Evolutionary conservation across 2,329 filamentous ascomycete species (phyloP).

Genomic region (Microthyrium microscopicum): DNA sequence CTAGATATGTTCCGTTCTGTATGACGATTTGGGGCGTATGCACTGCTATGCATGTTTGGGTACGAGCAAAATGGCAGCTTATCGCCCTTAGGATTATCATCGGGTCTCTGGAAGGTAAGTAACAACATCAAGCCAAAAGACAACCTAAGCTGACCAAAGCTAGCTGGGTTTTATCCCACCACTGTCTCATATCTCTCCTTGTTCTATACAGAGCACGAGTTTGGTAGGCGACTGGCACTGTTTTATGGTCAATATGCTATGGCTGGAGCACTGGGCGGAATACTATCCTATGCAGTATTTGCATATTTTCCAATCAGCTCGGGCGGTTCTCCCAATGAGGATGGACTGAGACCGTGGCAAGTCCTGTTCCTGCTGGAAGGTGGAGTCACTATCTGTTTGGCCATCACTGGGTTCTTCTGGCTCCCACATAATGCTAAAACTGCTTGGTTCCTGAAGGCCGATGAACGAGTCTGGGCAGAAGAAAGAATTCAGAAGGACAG

Average conservation of each 20-base stretch:
- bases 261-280: slow-evolving; percentile 38
- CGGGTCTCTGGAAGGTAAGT: slow-evolving; percentile 28
- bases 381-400: slow-evolving; percentile 27
- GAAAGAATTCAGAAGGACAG: slow-evolving; percentile 26
- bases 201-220: slow-evolving; percentile 42
- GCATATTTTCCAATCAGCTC: slow-evolving; percentile 19
- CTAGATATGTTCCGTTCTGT: slow-evolving; percentile 38
- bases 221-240: slow-evolving; percentile 34
- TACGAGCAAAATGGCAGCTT: slow-evolving; percentile 29
- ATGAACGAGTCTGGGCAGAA: slow-evolving; percentile 30
- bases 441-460: slow-evolving; percentile 33
- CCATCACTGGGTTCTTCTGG: slow-evolving; percentile 32
- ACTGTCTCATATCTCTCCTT: slow-evolving; percentile 41
- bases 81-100: slow-evolving; percentile 29
- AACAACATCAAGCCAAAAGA: neutral
- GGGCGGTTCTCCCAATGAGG: slow-evolving; percentile 7
- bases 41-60: slow-evolving; percentile 31
- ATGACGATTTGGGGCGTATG: slow-evolving; percentile 38
- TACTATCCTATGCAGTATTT: slow-evolving; percentile 35
- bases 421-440: slow-evolving; percentile 31
- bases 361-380: slow-evolving; percentile 34
- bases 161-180: slow-evolving; percentile 42
- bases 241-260: slow-evolving; percentile 42
- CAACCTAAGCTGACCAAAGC: slow-evolving; percentile 4
- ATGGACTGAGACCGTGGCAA: slow-evolving; percentile 32